Evolutionary conservation across 2,329 filamentous ascomycete species (phyloP).

Genomic region (Aureobasidium sp.): DNA sequence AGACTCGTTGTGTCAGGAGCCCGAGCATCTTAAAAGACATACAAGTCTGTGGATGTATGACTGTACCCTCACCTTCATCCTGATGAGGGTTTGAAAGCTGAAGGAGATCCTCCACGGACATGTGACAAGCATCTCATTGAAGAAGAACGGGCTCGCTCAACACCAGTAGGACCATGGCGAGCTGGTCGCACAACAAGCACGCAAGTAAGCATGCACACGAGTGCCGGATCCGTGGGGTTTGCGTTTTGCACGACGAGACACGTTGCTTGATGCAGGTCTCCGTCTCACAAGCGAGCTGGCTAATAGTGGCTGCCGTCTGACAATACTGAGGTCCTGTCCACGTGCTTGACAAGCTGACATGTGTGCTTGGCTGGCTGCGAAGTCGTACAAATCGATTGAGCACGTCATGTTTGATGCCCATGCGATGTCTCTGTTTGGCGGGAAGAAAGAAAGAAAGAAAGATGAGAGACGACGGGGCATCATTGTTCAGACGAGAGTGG

Average conservation of each 20-base stretch:
- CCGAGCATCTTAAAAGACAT: neutral
- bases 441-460: too few relatives aligned
- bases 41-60: too few relatives aligned
- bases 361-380: neutral
- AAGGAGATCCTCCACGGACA: too few relatives aligned
- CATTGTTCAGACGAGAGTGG: neutral
- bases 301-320: neutral
- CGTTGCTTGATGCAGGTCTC: neutral
- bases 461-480: neutral
- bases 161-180: neutral
- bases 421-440: neutral
- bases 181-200: neutral
- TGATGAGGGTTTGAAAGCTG: too few relatives aligned
- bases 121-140: too few relatives aligned
- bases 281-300: neutral
- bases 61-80: too few relatives aligned
- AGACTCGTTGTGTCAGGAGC: neutral
- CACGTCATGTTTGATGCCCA: neutral
- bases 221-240: neutral
- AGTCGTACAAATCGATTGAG: too few relatives aligned
- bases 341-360: neutral
- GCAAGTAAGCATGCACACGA: neutral
- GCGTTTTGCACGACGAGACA: neutral
- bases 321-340: neutral
- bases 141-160: neutral